These are phyloP conservation scores for Tetradesmus lagerheimii DNA, from an alignment of 139 green algal genomes.

Conservation along the genomic window DNA sequence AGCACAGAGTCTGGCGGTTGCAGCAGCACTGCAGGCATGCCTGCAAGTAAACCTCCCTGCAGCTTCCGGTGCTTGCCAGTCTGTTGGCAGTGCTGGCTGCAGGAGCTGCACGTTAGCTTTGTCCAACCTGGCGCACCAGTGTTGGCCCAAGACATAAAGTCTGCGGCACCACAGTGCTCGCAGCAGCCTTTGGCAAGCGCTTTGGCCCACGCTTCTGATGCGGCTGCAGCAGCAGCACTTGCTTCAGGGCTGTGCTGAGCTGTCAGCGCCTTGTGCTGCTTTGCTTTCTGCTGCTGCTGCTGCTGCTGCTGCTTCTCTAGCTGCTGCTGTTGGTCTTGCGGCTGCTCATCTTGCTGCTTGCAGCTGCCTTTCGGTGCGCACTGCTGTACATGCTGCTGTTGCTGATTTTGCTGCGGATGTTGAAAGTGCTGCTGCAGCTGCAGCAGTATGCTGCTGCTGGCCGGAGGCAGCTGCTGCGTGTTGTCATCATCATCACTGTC, in stretches of 20 bases:
- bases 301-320: neutral
- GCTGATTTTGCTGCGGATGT: conserved; percentile 1
- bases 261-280: neutral
- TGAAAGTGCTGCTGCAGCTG: conserved; percentile 12
- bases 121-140: neutral
- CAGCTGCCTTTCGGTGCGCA: neutral
- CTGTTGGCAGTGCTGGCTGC: neutral
- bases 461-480: neutral
- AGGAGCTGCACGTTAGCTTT: neutral
- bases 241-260: neutral
- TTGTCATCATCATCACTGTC: neutral
- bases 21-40: neutral
- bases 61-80: neutral
- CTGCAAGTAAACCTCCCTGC: neutral
- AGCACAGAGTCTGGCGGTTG: neutral
- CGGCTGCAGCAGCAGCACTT: neutral
- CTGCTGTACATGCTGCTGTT: neutral
- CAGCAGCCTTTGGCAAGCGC: neutral
- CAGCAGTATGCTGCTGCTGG: conserved; percentile 24
- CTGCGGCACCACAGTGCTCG: neutral
- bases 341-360: neutral
- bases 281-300: neutral
- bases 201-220: neutral
- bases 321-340: neutral
- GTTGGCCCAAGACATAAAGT: neutral